Base-by-base conservation (phyloP, 257 asterid species). In the Gentiana macrophylla region DNA sequence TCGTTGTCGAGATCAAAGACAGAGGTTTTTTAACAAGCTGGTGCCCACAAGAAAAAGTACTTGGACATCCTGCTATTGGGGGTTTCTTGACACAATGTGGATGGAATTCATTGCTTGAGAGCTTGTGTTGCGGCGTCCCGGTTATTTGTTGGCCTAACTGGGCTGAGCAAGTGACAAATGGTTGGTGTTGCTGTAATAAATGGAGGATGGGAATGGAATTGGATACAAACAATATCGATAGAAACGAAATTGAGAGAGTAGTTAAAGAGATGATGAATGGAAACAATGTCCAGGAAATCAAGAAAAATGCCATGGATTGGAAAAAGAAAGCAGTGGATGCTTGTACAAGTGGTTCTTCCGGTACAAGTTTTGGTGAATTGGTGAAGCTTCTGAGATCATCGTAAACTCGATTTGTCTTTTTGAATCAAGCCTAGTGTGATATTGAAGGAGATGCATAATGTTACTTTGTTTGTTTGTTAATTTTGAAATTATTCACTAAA, bases 21-120 rank as follows among this genome's bases (percentile, higher is more conserved):
- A 59, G 73, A n/a, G 67, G 65, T 3, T 32, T 62, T 2, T 2
- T 70, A 3, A 32, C 59, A 1, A 61, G 55, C 3, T 74, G 76
- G 79, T 66, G 79, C 24, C 70, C 67, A 3, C 79, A 74, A 62
- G 73, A 74, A 24, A 46, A 46, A n/a, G 67, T 74, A 32, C 55
- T 74, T 7, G 12, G 4, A 3, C 79, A 74, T 48, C 62, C 62
- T 1, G 61, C 79, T 1, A 32, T 70, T 4, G 68, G 75, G 32
- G 72, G 75, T 5, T 66, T 69, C 11, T 62, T 69, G 32, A 65
- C 70, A 0, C 75, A 74, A 1, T 49, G 67, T 4, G 73, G 73
- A 1, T 67, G 73, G 77, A 71, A 71, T 49, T 71, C 72, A 1
- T 33, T 43, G 13, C n/a, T 69, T 0, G 70, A 73, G 11, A 73